These are phyloP conservation scores for Ambrosia artemisiifolia DNA, from an alignment of 129 eudicot genomes.

Conservation along the genomic window DNA sequence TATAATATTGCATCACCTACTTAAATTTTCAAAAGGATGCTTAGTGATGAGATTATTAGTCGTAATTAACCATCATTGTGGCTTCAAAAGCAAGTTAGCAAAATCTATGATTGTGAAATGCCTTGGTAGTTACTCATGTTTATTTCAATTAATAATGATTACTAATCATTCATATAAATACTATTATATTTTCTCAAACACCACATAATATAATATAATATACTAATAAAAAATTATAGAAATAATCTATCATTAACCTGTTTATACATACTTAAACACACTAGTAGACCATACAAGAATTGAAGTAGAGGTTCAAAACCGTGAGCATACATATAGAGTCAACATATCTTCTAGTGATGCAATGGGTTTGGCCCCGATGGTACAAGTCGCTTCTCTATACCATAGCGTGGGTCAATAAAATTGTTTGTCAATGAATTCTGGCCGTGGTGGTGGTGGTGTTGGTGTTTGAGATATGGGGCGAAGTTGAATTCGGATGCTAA, in stretches of 20 bases:
- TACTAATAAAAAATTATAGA: neutral
- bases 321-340: neutral
- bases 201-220: conserved; percentile 15
- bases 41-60: neutral
- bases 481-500: conserved; percentile 20
- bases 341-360: conserved; percentile 30
- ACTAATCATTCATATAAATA: conserved; percentile 9
- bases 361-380: conserved; percentile 38
- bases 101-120: conserved; percentile 25
- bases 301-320: conserved; percentile 24
- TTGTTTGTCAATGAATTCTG: neutral
- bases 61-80: conserved; percentile 11
- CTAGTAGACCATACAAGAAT: conserved; percentile 17
- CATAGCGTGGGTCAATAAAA: conserved; percentile 31
- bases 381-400: conserved; percentile 29
- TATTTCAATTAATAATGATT: conserved; percentile 11
- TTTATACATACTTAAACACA: conserved; percentile 26
- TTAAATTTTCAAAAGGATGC: neutral
- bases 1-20: neutral
- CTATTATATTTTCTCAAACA: neutral
- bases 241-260: conserved; percentile 8
- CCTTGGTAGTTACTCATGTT: conserved; percentile 31
- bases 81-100: conserved; percentile 1
- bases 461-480: conserved; percentile 25
- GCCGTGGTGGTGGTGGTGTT: neutral